Evolutionary conservation across 306 rosid genomes (phyloP), one percentile per base, ranked within the genome.

Genomic region (Lathyrus aphaca): DNA sequence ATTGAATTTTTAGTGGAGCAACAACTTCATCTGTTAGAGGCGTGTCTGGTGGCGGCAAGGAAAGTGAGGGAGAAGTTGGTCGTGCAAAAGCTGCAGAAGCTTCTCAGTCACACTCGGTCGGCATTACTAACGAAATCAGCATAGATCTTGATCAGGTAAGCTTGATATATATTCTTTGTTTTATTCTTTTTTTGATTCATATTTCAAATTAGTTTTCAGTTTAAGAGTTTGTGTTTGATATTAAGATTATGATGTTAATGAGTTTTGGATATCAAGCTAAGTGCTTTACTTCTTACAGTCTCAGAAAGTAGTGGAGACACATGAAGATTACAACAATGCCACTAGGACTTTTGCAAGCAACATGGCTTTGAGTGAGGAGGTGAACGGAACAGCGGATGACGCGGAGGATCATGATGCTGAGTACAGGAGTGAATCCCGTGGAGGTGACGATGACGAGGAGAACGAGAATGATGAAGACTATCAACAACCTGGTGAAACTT

Each of bases 291-390:
- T 64, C 43, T 64, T 77, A 27, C 86, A 88, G 97, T 80, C 85
- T 40, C 81, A 74, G 74, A 76, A 80, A 56, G 65, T 68, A 56
- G 87, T 71, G 54, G 85, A 78, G 42, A 54, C 46, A 8, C 79
- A 75, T 35, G 92, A 77, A 30, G 83, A 58, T 50, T 64, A 72
- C 64, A 88, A 59, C n/a, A 86, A 82, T 74, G 58, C 66, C 17
- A 62, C 74, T 3, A 74, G 82, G 68, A 70, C 51, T 23, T 10
- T 55, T 19, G 75, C n/a, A 11, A 84, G 64, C 61, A 50, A 77
- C 50, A 27, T 59, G 32, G 83, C 83, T 57, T 19, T 84, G 81
- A 90, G 97, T 74, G 98, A 94, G 77, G 98, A 89, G 94, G 97
- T 89, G 77, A 91, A 88, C 10, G 96, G 92, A 58, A 85, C 91